phyloP scores from a whole-genome alignment of 2,329 filamentous ascomycete species.

The Aspergillus sp. region DNA sequence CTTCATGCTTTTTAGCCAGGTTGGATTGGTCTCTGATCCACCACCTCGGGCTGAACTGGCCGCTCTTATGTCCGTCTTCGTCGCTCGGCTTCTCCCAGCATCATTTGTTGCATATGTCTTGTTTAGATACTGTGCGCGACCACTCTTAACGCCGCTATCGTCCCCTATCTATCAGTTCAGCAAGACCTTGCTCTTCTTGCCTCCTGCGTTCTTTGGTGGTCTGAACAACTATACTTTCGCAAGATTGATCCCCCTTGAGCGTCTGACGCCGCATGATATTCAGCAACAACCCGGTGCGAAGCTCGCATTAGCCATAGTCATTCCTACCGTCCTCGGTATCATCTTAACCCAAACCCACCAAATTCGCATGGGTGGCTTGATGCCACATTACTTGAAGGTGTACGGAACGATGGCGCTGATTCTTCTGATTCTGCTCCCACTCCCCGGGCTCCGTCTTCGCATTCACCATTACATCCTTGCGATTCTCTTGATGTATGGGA shows the following conservation, averaged over 20 bases:
- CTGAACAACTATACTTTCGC: slow-evolving; percentile 95
- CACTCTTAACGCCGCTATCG: slow-evolving; percentile 70
- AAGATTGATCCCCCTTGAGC: slow-evolving; percentile 81
- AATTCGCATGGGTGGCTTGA: slow-evolving; percentile 79
- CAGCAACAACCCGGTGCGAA: slow-evolving; percentile 85
- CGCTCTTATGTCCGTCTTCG: slow-evolving; percentile 70
- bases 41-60: slow-evolving; percentile 68
- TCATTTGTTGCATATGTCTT: slow-evolving; percentile 85
- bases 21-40: slow-evolving; percentile 85
- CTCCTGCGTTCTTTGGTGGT: slow-evolving; percentile 84
- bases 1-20: slow-evolving; percentile 80
- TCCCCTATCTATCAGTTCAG: slow-evolving; percentile 65
- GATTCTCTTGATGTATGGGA: slow-evolving; percentile 82
- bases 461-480: slow-evolving; percentile 96
- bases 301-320: slow-evolving; percentile 74
- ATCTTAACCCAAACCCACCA: slow-evolving; percentile 76
- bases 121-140: slow-evolving; percentile 76
- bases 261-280: slow-evolving; percentile 87
- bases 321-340: slow-evolving; percentile 68
- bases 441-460: slow-evolving; percentile 77
- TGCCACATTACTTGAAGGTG: slow-evolving; percentile 73
- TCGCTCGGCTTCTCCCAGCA: slow-evolving; percentile 82
- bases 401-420: slow-evolving; percentile 67
- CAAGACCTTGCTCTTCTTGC: slow-evolving; percentile 87
- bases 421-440: slow-evolving; percentile 68